Conservation (phyloP, 441 rosid genomes). For the Geranium incanum region DNA sequence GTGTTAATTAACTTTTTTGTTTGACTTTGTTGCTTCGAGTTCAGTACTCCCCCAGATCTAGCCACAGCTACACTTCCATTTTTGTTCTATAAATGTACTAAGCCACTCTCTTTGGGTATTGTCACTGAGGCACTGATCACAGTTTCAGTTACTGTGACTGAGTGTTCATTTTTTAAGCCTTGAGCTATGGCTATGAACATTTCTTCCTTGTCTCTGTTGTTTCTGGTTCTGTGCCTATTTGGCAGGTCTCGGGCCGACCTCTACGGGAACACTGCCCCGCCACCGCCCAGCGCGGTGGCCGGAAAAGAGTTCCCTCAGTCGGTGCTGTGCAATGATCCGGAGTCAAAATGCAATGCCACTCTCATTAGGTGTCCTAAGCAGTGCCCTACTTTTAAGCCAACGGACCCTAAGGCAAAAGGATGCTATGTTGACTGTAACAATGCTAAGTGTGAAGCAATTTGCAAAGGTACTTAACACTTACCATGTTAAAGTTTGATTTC, state of each 20-base stretch:
- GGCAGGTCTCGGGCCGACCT: background rate
- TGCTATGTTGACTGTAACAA: slow-evolving; percentile 47
- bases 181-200: background rate
- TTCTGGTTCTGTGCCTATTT: background rate
- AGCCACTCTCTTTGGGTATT: background rate
- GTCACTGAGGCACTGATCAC: background rate
- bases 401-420: slow-evolving; percentile 38
- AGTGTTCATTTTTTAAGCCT: background rate
- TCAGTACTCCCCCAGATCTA: background rate
- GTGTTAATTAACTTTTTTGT: background rate
- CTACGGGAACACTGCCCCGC: background rate
- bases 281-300: background rate
- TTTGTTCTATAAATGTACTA: background rate
- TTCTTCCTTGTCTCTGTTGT: background rate
- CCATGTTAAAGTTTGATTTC: background rate
- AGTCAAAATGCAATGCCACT: slow-evolving; percentile 33
- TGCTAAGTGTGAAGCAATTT: slow-evolving; percentile 45
- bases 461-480: slow-evolving; percentile 33
- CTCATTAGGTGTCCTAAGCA: slow-evolving; percentile 38
- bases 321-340: slow-evolving; percentile 25
- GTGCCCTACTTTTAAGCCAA: slow-evolving; percentile 37
- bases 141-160: no score
- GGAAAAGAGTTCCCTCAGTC: slow-evolving; percentile 5
- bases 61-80: background rate
- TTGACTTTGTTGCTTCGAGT: background rate